Conservation (phyloP, 2,329 filamentous ascomycete genomes). For the Sclerotinia nivalis region DNA sequence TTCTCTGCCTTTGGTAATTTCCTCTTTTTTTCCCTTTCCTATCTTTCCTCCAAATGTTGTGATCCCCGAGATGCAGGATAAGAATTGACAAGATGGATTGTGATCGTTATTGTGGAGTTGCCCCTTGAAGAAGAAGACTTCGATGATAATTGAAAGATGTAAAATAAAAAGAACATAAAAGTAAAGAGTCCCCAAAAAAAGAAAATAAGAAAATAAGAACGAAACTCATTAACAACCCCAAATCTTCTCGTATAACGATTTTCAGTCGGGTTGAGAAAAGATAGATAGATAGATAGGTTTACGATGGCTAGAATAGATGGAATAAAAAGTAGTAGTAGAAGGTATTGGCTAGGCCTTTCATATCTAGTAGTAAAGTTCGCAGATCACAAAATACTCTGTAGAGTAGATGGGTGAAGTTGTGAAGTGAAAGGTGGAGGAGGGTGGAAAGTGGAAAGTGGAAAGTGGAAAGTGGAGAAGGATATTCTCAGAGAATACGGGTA, state of each 20-base stretch:
- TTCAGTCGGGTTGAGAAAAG: neutral
- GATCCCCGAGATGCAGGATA: slow-evolving; percentile 1
- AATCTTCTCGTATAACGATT: neutral
- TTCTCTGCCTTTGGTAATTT: slow-evolving; percentile 17
- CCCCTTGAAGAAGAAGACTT: slow-evolving; percentile 11
- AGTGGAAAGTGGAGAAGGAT: neutral
- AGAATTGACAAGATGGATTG: neutral
- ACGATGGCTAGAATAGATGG: neutral
- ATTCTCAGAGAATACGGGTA: neutral
- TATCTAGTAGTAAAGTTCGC: neutral
- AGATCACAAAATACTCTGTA: neutral
- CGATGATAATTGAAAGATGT: neutral
- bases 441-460: neutral
- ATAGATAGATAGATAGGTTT: neutral
- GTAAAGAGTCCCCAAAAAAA: neutral
- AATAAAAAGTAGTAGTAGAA: neutral
- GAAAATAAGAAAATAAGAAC: neutral
- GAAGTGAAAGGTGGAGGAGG: neutral
- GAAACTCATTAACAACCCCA: too few species aligned
- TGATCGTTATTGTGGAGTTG: neutral
- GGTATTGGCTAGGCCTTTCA: neutral
- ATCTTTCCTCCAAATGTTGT: slow-evolving; percentile 1
- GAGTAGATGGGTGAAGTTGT: neutral
- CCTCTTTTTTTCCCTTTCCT: neutral
- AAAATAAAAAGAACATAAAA: neutral